phyloP scores from a whole-genome alignment of 2,329 filamentous ascomycete species.

The Emmonsiellopsis sp. region DNA sequence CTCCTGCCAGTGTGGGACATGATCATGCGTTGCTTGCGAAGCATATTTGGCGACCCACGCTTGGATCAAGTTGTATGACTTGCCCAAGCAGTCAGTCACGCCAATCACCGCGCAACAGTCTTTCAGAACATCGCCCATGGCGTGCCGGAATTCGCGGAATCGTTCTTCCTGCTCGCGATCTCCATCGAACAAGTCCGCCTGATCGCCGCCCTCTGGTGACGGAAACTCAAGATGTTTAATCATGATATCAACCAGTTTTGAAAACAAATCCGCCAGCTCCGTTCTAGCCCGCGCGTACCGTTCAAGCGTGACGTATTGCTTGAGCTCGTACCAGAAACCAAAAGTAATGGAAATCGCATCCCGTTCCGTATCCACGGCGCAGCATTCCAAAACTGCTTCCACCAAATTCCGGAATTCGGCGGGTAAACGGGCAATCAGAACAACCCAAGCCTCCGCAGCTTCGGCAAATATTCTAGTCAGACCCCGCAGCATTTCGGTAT shows the following conservation, averaged over 20 bases:
- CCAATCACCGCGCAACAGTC: slow-evolving; percentile 96
- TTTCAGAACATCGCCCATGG: slow-evolving; percentile 96
- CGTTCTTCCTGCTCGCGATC: slow-evolving; percentile 94
- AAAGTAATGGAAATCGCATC: slow-evolving; percentile 94
- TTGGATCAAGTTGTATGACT: slow-evolving; percentile 79
- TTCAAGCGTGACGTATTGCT: slow-evolving; percentile 88
- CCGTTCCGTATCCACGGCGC: slow-evolving; percentile 73
- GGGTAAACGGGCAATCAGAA: slow-evolving; percentile 79
- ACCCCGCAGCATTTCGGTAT: slow-evolving; percentile 76
- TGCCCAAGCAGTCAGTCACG: slow-evolving; percentile 79
- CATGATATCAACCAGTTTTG: slow-evolving; percentile 85
- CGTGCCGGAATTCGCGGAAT: slow-evolving; percentile 90
- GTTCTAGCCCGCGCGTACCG: slow-evolving; percentile 76
- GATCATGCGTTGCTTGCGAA: slow-evolving; percentile 59
- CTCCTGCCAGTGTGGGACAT: slow-evolving; percentile 91
- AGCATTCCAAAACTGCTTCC: slow-evolving; percentile 86
- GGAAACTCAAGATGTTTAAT: slow-evolving; percentile 86
- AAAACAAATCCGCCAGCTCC: slow-evolving; percentile 71
- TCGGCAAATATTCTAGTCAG: slow-evolving; percentile 86
- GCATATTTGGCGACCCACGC: slow-evolving; percentile 80
- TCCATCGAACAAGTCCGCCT: slow-evolving; percentile 84
- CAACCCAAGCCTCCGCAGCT: slow-evolving; percentile 88
- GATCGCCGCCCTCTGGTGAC: slow-evolving; percentile 58
- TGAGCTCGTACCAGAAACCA: slow-evolving; percentile 96
- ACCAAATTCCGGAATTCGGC: slow-evolving; percentile 74